Evolutionary conservation across 2,329 filamentous ascomycete species (phyloP).

Genomic region (Hypoxylon sp.): DNA sequence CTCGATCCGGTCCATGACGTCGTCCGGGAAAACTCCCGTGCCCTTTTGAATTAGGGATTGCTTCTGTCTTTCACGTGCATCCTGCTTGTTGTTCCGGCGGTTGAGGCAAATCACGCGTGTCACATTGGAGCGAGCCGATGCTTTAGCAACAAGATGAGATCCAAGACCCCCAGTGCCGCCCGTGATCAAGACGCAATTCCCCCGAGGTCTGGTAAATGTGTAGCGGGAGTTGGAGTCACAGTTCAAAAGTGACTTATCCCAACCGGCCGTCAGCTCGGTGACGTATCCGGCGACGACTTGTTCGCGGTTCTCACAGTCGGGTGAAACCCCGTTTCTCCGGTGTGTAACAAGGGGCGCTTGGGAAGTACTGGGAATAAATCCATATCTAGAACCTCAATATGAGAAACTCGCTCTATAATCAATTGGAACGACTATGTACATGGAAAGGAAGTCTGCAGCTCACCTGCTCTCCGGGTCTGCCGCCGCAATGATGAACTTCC

Average conservation of each 20-base stretch:
- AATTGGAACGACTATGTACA: conserved; percentile 8
- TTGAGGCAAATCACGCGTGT: conserved; percentile 62
- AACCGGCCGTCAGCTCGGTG: conserved; percentile 5
- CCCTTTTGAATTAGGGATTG: conserved; percentile 7
- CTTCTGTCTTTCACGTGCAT: conserved; percentile 5
- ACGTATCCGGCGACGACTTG: conserved; percentile 27
- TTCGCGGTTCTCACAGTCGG: conserved; percentile 14
- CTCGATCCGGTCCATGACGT: conserved; percentile 55
- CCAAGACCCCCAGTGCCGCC: conserved; percentile 59
- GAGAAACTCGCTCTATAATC: conserved; percentile 25
- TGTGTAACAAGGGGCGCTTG: neutral
- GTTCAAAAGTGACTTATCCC: conserved; percentile 8
- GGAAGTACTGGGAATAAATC: neutral
- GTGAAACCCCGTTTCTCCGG: neutral
- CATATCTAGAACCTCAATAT: conserved; percentile 19
- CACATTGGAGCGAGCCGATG: conserved; percentile 50
- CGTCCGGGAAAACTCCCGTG: neutral
- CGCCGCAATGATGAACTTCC: conserved; percentile 50
- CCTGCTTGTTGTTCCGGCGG: conserved; percentile 51
- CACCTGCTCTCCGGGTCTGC: conserved; percentile 19
- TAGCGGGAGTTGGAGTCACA: neutral
- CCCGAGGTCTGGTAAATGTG: conserved; percentile 12
- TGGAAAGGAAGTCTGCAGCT: conserved; percentile 6
- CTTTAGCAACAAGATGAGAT: conserved; percentile 53
- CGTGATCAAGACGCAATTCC: conserved; percentile 55